phyloP scores from a whole-genome alignment of 495 filamentous ascomycete genomes.

The Aspergillus sclerotiicarbonarius region DNA sequence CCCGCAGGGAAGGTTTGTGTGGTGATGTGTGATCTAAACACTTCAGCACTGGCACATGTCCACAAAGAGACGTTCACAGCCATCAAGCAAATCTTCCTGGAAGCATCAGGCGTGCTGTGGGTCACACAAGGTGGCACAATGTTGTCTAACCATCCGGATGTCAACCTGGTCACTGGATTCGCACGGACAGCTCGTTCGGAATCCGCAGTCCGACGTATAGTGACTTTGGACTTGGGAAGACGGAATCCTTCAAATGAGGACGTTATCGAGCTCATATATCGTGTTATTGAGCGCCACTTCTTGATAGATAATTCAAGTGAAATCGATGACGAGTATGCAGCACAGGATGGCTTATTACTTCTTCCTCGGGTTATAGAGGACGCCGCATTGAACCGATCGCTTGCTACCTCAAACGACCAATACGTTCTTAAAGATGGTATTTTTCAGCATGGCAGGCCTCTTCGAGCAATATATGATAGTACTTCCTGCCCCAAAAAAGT shows the following conservation, averaged over 20 bases:
- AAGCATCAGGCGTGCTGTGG: constrained; percentile 29
- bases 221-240: constrained; percentile 29
- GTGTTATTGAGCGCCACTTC: constrained; percentile 19
- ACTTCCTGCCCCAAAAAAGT: not conserved
- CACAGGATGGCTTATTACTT: constrained; percentile 17
- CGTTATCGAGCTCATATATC: constrained; percentile 13
- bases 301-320: not conserved
- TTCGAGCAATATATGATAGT: constrained; percentile 9
- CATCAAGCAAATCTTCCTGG: constrained; percentile 24
- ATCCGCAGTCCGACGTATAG: constrained; percentile 23
- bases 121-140: constrained; percentile 22
- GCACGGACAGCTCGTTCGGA: constrained; percentile 34
- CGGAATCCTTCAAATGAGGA: constrained; percentile 1
- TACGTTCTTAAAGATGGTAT: constrained; percentile 5
- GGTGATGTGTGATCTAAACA: constrained; percentile 18
- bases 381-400: constrained; percentile 4
- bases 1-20: constrained; percentile 24
- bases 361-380: constrained; percentile 27
- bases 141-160: constrained; percentile 20
- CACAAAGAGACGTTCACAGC: constrained; percentile 7
- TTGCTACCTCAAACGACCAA: constrained; percentile 4
- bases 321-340: constrained; percentile 25
- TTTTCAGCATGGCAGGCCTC: constrained; percentile 15
- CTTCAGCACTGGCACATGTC: constrained; percentile 9
- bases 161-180: constrained; percentile 25